A percentile compares a stretch with the other conserved stretches of the same genome.
These are phyloP conservation scores for Cryphonectria nitschkei DNA, from an alignment of 2,329 filamentous ascomycete genomes.

Conservation along the genomic window DNA sequence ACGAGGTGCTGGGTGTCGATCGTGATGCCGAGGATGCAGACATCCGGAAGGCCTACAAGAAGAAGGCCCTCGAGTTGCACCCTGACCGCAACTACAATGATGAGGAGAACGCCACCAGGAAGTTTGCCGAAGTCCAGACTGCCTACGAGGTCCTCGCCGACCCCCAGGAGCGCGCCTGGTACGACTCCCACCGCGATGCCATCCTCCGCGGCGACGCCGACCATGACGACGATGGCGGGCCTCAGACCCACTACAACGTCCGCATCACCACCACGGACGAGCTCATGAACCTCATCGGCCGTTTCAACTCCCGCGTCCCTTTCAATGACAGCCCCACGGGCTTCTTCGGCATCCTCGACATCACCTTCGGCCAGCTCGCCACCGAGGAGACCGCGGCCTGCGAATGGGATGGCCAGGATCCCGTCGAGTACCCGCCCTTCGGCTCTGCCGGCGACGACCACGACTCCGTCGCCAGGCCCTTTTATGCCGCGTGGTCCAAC, in stretches of 20 bases:
- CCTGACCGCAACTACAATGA: constrained; percentile 92
- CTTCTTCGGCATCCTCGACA: constrained; percentile 80
- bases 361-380: constrained; percentile 79
- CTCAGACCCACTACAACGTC: constrained; percentile 57
- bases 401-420: constrained; percentile 65
- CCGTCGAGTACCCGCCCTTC: constrained; percentile 78
- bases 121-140: constrained; percentile 89
- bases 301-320: constrained; percentile 76
- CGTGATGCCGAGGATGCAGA: constrained; percentile 79
- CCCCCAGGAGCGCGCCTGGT: constrained; percentile 94
- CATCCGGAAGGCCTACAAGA: constrained; percentile 93
- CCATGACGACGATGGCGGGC: constrained; percentile 38
- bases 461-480: constrained; percentile 75
- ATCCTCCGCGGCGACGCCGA: constrained; percentile 73
- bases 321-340: constrained; percentile 80
- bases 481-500: constrained; percentile 79
- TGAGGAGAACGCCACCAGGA: constrained; percentile 77
- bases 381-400: constrained; percentile 78
- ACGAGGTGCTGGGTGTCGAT: constrained; percentile 79
- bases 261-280: constrained; percentile 80
- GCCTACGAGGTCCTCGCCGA: constrained; percentile 97
- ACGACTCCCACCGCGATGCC: constrained; percentile 88
- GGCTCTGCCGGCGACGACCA: constrained; percentile 76
- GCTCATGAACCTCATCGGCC: constrained; percentile 75
- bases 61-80: constrained; percentile 89